phyloP scores from a whole-genome alignment of 1,284 basidiomycete species.

The Spongispora temasekensis region DNA sequence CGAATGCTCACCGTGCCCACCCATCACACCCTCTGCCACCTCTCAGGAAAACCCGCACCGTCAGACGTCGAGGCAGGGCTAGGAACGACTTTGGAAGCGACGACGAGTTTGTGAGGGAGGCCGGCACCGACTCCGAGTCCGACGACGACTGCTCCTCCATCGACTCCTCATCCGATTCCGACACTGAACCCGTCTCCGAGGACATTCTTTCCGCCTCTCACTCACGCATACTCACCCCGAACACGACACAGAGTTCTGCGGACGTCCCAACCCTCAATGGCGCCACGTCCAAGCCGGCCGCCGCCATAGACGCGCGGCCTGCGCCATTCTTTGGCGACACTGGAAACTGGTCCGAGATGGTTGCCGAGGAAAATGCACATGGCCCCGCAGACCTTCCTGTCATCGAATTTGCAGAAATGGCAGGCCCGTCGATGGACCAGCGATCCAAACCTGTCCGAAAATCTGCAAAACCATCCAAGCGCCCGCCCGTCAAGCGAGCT shows the following conservation, averaged over 20 bases:
- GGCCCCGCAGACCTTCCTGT: conserved; percentile 69
- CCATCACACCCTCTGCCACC: conserved; percentile 26
- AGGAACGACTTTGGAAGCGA: conserved; percentile 62
- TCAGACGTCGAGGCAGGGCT: conserved; percentile 55
- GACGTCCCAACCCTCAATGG: conserved; percentile 34
- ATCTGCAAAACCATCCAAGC: conserved; percentile 38
- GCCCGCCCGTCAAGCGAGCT: conserved; percentile 35
- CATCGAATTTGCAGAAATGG: conserved; percentile 76
- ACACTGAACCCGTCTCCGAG: conserved; percentile 63
- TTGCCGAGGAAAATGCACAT: conserved; percentile 65
- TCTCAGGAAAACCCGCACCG: conserved; percentile 51
- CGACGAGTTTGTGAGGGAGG: conserved; percentile 72
- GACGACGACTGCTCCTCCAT: conserved; percentile 57
- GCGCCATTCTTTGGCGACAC: conserved; percentile 55
- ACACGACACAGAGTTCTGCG: conserved; percentile 61
- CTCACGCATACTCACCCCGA: conserved; percentile 58
- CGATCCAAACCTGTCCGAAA: conserved; percentile 38
- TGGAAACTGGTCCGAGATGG: conserved; percentile 79
- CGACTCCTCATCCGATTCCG: conserved; percentile 65
- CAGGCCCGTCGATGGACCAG: conserved; percentile 39
- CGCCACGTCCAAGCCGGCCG: conserved; percentile 23
- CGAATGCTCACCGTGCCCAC: conserved; percentile 6
- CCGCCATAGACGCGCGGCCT: conserved; percentile 29
- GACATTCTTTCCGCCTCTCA: conserved; percentile 52
- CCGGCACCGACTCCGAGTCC: conserved; percentile 63